phyloP scores from a whole-genome alignment of 495 filamentous ascomycete genomes.

The Talaromyces proteolyticus region DNA sequence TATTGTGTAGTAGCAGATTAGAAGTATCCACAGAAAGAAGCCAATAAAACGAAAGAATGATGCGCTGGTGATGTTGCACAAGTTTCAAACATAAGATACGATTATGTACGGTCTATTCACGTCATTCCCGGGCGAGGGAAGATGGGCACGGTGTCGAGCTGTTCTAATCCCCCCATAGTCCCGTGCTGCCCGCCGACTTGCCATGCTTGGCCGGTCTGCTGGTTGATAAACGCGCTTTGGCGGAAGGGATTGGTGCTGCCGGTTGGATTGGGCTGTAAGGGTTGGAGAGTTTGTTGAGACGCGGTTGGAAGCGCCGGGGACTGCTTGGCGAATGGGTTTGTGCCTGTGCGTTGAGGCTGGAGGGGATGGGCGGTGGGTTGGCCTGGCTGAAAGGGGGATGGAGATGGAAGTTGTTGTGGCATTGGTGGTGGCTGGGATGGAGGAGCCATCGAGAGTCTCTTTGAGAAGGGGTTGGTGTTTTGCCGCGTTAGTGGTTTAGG shows the following conservation, averaged over 20 bases:
- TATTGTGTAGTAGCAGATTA: too few species aligned
- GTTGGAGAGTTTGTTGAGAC: slow-evolving; percentile 26
- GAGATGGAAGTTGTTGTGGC: slow-evolving; percentile 22
- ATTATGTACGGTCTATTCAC: background rate
- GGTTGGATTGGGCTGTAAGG: slow-evolving; percentile 63
- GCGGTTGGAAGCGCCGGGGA: slow-evolving; percentile 23
- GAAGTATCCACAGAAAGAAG: background rate
- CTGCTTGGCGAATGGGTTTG: slow-evolving; percentile 47
- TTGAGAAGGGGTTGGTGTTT: slow-evolving; percentile 84
- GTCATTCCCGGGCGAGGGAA: slow-evolving; percentile 71
- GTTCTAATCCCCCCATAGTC: slow-evolving; percentile 80
- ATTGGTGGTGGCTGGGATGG: slow-evolving; percentile 25
- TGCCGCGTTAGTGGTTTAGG: slow-evolving; percentile 47
- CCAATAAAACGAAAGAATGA: background rate
- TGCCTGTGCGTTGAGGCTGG: slow-evolving; percentile 40
- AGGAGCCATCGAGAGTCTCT: slow-evolving; percentile 37
- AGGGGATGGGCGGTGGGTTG: slow-evolving; percentile 15
- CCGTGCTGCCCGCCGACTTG: slow-evolving; percentile 62
- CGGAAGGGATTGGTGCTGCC: slow-evolving; percentile 23
- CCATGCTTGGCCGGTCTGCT: slow-evolving; percentile 82
- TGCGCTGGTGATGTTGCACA: too few species aligned
- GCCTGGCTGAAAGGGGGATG: slow-evolving; percentile 36
- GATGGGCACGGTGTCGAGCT: slow-evolving; percentile 71
- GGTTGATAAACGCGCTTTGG: slow-evolving; percentile 60
- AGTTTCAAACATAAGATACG: background rate